phyloP scores from a whole-genome alignment of 495 filamentous ascomycete species.

The Penicillium crystallinum region DNA sequence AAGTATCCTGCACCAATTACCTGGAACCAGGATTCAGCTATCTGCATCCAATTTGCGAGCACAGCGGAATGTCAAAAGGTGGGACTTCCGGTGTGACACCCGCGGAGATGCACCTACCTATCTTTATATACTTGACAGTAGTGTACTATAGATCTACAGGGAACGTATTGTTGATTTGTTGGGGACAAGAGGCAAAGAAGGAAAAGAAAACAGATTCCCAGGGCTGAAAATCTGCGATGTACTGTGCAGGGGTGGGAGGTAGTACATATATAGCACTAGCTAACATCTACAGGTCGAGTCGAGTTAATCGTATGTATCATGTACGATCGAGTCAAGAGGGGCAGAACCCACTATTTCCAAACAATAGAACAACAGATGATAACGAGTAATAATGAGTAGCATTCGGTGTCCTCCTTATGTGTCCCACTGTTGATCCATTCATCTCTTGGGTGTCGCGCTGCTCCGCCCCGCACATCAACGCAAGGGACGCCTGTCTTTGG shows the following conservation, averaged over 20 bases:
- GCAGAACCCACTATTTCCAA: neutral
- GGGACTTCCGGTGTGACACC: neutral
- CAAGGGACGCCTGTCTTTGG: conserved; percentile 11
- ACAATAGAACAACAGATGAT: neutral
- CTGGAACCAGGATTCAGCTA: conserved; percentile 8
- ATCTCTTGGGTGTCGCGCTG: neutral
- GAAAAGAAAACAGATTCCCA: neutral
- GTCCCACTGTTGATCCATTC: neutral
- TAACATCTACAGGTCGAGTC: neutral
- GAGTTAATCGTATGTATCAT: neutral
- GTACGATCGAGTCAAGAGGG: neutral
- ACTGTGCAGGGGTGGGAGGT: neutral
- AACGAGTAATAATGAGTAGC: neutral
- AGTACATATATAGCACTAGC: neutral
- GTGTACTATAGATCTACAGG: neutral
- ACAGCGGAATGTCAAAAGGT: conserved; percentile 2
- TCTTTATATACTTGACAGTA: neutral
- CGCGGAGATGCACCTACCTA: neutral
- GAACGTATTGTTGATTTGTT: neutral
- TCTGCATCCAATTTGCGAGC: conserved; percentile 6
- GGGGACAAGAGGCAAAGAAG: too few relatives aligned
- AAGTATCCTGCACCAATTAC: conserved; percentile 8
- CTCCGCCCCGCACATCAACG: conserved; percentile 7
- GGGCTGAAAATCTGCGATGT: neutral
- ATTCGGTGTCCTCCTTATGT: neutral